A percentile compares a stretch with the other conserved stretches of the same genome.
Evolutionary conservation across 2,329 filamentous ascomycete species (phyloP).

Genomic region (Botrytis elliptica): DNA sequence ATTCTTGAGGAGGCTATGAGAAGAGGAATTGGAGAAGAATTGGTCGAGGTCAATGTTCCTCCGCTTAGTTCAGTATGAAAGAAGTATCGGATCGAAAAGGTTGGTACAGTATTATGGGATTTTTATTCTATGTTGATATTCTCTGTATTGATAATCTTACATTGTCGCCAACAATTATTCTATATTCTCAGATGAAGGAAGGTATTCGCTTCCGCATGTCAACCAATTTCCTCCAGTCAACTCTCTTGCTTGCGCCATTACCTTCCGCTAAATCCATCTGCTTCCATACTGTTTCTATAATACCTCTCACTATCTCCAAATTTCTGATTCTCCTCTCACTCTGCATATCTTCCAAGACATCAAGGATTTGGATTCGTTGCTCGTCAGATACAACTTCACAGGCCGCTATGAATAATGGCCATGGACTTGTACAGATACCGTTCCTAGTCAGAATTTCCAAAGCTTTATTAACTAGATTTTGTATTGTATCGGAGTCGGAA

Average conservation of each 20-base stretch:
- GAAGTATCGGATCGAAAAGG: neutral
- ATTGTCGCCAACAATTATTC: conserved; percentile 13
- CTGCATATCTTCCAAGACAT: conserved; percentile 46
- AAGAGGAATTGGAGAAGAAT: conserved; percentile 46
- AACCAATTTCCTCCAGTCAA: conserved; percentile 22
- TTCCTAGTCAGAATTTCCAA: conserved; percentile 42
- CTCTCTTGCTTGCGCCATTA: neutral
- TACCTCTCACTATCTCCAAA: conserved; percentile 44
- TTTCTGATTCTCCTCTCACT: conserved; percentile 47
- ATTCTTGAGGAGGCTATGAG: conserved; percentile 55
- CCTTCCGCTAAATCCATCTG: conserved; percentile 42
- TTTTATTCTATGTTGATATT: neutral
- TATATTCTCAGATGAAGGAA: conserved; percentile 18
- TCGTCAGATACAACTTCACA: conserved; percentile 46
- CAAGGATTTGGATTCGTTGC: conserved; percentile 44
- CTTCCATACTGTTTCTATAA: conserved; percentile 49
- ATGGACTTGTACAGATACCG: conserved; percentile 48
- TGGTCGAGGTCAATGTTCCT: conserved; percentile 26
- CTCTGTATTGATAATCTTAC: neutral
- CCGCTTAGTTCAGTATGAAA: neutral
- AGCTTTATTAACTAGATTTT: conserved; percentile 35
- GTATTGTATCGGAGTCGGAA: conserved; percentile 29
- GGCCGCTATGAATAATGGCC: conserved; percentile 49
- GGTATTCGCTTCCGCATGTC: conserved; percentile 15
- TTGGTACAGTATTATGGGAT: neutral